Evolutionary conservation across 139 green algal species (phyloP), one percentile per base, ranked within the genome.

Genomic region (Bryopsis sp.): DNA sequence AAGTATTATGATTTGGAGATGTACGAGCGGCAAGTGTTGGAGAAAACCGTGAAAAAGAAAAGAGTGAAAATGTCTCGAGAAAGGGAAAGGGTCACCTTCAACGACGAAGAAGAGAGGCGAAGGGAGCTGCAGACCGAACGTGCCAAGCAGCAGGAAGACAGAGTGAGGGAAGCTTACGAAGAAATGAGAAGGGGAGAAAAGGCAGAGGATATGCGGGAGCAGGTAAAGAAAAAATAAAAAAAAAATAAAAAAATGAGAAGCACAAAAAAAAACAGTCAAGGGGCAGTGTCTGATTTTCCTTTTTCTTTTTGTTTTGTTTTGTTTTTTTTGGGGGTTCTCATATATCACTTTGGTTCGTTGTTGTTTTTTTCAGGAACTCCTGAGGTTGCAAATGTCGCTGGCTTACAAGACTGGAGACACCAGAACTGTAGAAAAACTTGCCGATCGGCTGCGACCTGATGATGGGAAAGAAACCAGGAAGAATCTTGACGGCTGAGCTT

Each of bases 401-500:
- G 87, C 87, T 0, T 96, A 96, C 82, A 84, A 87, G 67, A 90
- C 81, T 3, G 89, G 89, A 22, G 84, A 95, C 73, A 72, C 59
- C 34, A 72, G 72, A 19, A 78, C 72, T 8, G 84, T 85, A 32
- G 43, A 82, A 28, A 79, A 78, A 47, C 54, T 92, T 4, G 60
- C 73, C 38, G 48, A 79, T 39, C 70, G 78, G 26, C 77, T 92
- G 22, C 64, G 76, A 65, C 80, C 86, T 2, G 86, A 89, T 31
- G 84, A 88, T 7, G 57, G 80, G 70, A 81, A 79, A 64, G 15
- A 11, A 11, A 50, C 43, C 11, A 50, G n/a, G n/a, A n/a, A n/a
- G n/a, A n/a, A n/a, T n/a, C n/a, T n/a, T n/a, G n/a, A n/a, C n/a
- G n/a, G n/a, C n/a, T n/a, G n/a, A n/a, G n/a, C n/a, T n/a, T n/a